Conservation (phyloP, 2,329 filamentous ascomycete species). For the Botrytis deweyae region DNA sequence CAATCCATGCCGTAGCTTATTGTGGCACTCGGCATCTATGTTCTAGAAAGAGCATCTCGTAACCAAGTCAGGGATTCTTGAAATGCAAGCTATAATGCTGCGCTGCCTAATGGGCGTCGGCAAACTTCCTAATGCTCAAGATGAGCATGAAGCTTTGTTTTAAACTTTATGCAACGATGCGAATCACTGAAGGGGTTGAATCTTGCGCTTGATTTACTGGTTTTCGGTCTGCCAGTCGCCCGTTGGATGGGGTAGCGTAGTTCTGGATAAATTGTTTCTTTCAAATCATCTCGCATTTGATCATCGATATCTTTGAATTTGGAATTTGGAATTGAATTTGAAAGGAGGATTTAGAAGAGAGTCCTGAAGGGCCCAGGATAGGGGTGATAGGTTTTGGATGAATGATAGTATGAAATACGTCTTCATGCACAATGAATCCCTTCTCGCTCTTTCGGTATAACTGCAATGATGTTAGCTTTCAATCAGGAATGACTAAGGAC, state of each 20-base stretch:
- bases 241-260: not conserved
- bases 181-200: not conserved
- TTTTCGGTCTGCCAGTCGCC: not conserved
- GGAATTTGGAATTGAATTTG: not conserved
- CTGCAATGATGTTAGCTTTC: not conserved
- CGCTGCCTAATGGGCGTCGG: not conserved
- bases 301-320: not conserved
- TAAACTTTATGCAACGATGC: too few species aligned
- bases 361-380: not conserved
- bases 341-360: not conserved
- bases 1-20: not conserved
- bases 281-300: not conserved
- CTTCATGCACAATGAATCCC: not conserved
- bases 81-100: not conserved
- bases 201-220: not conserved
- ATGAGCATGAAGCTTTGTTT: not conserved
- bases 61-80: not conserved
- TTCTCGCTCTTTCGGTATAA: not conserved
- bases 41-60: not conserved
- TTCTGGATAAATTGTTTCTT: not conserved
- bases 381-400: not conserved
- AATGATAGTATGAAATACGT: not conserved
- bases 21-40: not conserved
- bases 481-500: not conserved
- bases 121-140: not conserved